Evolutionary conservation across 345 rosid species (phyloP).

Genomic region (Citrus glauca): DNA sequence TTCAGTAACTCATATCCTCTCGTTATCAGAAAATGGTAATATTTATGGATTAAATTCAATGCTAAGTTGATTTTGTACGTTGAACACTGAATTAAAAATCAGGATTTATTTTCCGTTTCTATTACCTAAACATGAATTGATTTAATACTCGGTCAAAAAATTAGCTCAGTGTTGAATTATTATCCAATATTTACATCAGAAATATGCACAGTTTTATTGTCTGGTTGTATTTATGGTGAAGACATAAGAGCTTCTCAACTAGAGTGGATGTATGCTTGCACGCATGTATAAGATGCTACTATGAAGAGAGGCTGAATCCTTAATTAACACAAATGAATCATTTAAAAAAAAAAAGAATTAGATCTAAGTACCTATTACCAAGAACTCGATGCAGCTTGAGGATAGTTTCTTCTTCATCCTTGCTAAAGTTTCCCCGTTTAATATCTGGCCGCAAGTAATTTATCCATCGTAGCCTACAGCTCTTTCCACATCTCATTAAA

Average conservation of each 20-base stretch:
- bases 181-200: no score
- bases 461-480: constrained; percentile 53
- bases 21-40: background rate
- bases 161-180: no score
- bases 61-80: no score
- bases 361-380: constrained; percentile 35
- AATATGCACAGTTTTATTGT: no score
- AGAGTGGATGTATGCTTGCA: background rate
- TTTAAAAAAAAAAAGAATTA: no score
- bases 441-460: constrained; percentile 50
- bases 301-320: background rate
- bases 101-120: no score
- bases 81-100: no score
- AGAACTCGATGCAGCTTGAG: constrained; percentile 31
- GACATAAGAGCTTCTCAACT: background rate
- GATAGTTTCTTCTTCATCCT: constrained; percentile 40
- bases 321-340: background rate
- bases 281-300: no score
- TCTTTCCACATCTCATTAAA: constrained; percentile 44
- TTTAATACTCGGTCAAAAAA: no score
- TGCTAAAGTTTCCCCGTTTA: constrained; percentile 45
- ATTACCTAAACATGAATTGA: no score
- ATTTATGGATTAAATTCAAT: no score
- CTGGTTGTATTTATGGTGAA: no score
- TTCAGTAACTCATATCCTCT: background rate